Conservation (phyloP, 345 rosid species). For the Laguncularia racemosa region DNA sequence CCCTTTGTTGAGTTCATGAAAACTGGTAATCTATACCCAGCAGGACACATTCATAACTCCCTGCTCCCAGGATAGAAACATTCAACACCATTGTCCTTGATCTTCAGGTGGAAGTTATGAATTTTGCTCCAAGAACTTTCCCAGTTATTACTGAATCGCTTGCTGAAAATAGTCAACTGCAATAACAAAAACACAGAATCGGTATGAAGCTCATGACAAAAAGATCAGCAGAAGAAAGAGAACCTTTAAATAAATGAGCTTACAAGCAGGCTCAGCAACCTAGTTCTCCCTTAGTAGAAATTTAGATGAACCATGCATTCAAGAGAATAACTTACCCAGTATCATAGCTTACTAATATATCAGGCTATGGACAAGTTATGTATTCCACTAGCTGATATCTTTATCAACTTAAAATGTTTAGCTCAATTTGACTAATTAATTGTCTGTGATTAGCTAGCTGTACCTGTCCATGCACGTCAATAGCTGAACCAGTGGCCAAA, state of each 20-base stretch:
- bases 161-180: conserved; percentile 65
- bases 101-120: conserved; percentile 70
- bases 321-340: no score
- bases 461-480: conserved; percentile 96
- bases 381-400: background rate
- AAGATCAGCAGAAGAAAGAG: no score
- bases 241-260: no score
- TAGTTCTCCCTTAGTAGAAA: no score
- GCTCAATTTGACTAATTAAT: background rate
- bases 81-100: conserved; percentile 66
- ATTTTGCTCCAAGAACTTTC: conserved; percentile 39
- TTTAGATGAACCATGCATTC: no score
- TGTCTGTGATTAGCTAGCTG: background rate
- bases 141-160: conserved; percentile 17
- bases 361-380: background rate
- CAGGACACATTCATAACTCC: conserved; percentile 15
- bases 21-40: background rate
- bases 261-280: no score
- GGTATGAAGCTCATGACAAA: no score
- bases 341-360: no score
- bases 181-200: conserved; percentile 4
- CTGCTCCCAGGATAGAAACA: conserved; percentile 71
- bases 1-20: background rate
- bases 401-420: background rate
- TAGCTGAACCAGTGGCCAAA: conserved; percentile 84